A percentile compares a stretch with the other conserved stretches of the same genome.
Conservation (phyloP, 495 filamentous ascomycete species). For the Penicillium odoratum region DNA sequence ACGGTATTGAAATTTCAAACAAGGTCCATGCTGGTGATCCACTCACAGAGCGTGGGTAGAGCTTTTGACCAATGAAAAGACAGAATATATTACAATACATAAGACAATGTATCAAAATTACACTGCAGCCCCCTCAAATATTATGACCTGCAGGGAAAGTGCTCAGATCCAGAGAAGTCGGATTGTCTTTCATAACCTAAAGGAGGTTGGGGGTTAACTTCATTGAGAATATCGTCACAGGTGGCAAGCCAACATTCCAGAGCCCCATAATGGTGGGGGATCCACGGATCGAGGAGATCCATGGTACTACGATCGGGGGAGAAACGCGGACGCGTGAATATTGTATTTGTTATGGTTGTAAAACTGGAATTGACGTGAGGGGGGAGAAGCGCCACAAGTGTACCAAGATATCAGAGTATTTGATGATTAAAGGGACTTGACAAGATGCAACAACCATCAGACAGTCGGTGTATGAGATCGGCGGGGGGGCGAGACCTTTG, state of each 20-base stretch:
- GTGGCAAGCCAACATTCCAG: background rate
- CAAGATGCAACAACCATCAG: constrained; percentile 12
- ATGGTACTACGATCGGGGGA: constrained; percentile 8
- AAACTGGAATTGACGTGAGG: background rate
- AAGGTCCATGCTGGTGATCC: background rate
- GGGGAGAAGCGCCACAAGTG: background rate
- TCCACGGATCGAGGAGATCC: constrained; percentile 1
- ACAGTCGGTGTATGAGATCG: constrained; percentile 35
- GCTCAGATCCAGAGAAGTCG: too few species aligned
- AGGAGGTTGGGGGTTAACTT: background rate
- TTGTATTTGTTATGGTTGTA: background rate
- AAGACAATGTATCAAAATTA: too few species aligned
- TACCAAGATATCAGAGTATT: background rate
- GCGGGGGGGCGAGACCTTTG: constrained; percentile 27
- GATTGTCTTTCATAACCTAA: background rate
- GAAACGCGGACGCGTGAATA: constrained; percentile 2
- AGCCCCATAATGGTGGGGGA: constrained; percentile 1
- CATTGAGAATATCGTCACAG: background rate
- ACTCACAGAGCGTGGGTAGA: background rate
- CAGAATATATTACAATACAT: background rate
- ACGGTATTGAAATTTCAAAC: background rate
- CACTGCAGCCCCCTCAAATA: too few species aligned
- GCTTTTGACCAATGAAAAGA: background rate
- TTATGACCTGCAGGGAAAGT: too few species aligned
- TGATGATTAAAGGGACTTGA: background rate